Evolutionary conservation across 768 basidiomycete genomes (phyloP), one percentile per base, ranked within the genome.

Genomic region (Lactifluus hygrophoroides): DNA sequence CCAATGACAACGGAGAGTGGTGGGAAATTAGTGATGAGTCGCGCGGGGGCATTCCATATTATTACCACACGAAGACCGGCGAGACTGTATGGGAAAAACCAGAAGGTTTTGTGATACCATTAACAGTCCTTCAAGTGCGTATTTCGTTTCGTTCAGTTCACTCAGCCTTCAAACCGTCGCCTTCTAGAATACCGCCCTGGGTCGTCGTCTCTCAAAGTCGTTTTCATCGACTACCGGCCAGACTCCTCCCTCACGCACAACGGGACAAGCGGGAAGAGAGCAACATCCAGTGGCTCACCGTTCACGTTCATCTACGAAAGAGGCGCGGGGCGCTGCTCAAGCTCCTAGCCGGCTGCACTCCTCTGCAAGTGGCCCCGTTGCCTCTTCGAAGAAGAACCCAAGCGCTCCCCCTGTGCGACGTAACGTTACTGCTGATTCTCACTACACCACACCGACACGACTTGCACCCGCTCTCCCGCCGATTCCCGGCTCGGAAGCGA

Each of bases 71-170:
- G 10, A 86, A 91, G 70, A 86, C 90, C 1, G 86, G 87, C 1
- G 87, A 90, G 66, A 95, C 94, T 1, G 86, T 90, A 35, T 97
- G 94, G 94, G 90, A 90, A 58, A 80, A 87, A n/a, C 94, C 94
- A 14, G 72, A 77, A 23, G 88, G 85, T 34, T 94, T 96, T 69
- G 87, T 97, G 30, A 95, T 97, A 60, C 94, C 94, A 35, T 75
- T 97, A 51, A 86, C 86, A 13, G 81, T 93, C 64, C 83, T 95
- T 17, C 93, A 95, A 78, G 90, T 84, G 65, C 66, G 75, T 50
- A 1, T 45, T 38, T 21, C 46, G 27, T 28, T 13, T 17, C 19
- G 9, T 8, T 54, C 30, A 1, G 14, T 37, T 23, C 27, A 28
- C 65, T 61, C 42, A 65, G 46, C 35, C 14, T 51, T 54, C 44